Evolutionary conservation across 768 basidiomycete species (phyloP).

Genomic region (Leccinum subgranulosum): DNA sequence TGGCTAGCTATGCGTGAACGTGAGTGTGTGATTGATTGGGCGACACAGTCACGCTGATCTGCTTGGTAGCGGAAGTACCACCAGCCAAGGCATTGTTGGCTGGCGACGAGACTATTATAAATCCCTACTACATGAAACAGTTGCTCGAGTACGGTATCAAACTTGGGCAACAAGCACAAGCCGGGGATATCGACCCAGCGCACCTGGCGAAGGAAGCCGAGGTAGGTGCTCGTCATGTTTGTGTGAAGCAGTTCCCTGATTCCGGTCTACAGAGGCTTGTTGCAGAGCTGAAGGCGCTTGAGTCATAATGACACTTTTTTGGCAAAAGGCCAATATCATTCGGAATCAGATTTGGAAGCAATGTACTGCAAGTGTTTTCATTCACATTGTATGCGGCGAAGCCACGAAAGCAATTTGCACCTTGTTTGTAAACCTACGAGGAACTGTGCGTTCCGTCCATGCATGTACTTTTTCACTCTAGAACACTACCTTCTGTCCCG

Average conservation of each 20-base stretch:
- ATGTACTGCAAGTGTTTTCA: constrained; percentile 27
- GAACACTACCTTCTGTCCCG: constrained; percentile 14
- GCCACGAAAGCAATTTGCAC: constrained; percentile 22
- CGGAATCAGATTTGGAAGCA: constrained; percentile 18
- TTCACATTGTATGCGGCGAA: constrained; percentile 27
- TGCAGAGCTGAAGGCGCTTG: constrained; percentile 55
- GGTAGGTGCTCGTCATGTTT: constrained; percentile 35
- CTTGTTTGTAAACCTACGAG: constrained; percentile 32
- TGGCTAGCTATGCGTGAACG: constrained; percentile 63
- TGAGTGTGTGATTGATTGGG: constrained; percentile 10
- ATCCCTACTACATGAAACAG: constrained; percentile 77
- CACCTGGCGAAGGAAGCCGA: constrained; percentile 52
- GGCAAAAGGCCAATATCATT: constrained; percentile 3
- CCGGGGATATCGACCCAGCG: constrained; percentile 43
- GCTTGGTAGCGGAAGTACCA: constrained; percentile 23
- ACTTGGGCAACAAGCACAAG: constrained; percentile 44
- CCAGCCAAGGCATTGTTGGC: constrained; percentile 35
- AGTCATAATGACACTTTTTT: constrained; percentile 27
- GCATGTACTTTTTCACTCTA: constrained; percentile 25
- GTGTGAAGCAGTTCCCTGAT: background rate
- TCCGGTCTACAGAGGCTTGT: constrained; percentile 51
- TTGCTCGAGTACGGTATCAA: constrained; percentile 68
- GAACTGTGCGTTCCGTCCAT: constrained; percentile 12
- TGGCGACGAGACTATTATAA: constrained; percentile 67
- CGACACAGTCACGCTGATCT: background rate